These are phyloP conservation scores for Monosporascus ibericus DNA, from an alignment of 2,329 filamentous ascomycete species.

Conservation along the genomic window DNA sequence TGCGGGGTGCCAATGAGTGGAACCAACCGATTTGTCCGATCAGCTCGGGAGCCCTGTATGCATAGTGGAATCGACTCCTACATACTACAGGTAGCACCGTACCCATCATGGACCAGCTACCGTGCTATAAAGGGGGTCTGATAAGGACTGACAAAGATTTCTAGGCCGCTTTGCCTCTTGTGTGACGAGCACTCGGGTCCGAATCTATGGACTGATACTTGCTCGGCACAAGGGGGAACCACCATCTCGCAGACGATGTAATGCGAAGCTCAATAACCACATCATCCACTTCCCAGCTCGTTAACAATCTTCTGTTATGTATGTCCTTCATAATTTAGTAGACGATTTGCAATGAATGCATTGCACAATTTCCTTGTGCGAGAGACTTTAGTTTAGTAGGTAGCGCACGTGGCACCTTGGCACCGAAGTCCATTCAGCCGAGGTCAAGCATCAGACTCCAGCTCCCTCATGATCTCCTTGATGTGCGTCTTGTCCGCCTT, in stretches of 20 bases:
- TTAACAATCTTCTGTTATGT: not conserved
- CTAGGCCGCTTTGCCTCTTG: not conserved
- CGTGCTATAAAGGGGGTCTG: not conserved
- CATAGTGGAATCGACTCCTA: too few species aligned
- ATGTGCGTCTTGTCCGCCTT: conserved; percentile 43
- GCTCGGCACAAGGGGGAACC: not conserved
- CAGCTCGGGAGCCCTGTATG: not conserved
- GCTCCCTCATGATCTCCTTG: conserved; percentile 33
- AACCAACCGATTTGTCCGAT: not conserved
- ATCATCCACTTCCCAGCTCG: too few species aligned
- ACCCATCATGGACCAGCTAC: not conserved
- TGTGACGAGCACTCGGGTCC: not conserved
- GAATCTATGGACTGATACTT: not conserved
- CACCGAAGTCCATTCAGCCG: not conserved
- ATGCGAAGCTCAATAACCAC: too few species aligned
- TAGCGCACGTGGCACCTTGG: not conserved
- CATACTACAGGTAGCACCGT: too few species aligned
- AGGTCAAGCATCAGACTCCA: conserved; percentile 28
- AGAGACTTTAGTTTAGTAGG: too few species aligned
- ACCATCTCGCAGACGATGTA: too few species aligned
- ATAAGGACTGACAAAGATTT: not conserved
- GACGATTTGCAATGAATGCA: not conserved
- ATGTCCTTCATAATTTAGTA: not conserved
- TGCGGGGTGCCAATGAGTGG: not conserved
- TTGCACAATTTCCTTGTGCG: not conserved